These are phyloP conservation scores for Aspergillus quadrilineatus DNA, from an alignment of 2,329 filamentous ascomycete genomes.

Conservation along the genomic window DNA sequence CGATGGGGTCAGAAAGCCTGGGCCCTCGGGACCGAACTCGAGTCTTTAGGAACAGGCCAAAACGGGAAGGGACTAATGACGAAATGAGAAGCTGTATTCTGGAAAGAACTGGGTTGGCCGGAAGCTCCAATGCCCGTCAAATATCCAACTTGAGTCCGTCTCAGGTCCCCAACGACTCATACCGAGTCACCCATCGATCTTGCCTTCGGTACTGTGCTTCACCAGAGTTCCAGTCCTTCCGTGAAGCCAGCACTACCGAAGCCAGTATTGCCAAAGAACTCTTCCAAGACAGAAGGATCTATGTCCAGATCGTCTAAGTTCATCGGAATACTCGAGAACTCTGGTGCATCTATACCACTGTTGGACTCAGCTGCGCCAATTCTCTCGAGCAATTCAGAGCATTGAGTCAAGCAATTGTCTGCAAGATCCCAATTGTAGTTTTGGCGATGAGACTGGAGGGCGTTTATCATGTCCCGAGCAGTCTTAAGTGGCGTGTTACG, in stretches of 20 bases:
- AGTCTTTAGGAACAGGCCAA: background rate
- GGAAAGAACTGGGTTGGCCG: background rate
- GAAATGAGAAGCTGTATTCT: background rate
- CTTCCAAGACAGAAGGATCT: background rate
- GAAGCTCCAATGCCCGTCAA: no score
- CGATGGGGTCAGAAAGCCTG: background rate
- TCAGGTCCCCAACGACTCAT: no score
- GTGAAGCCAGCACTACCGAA: background rate
- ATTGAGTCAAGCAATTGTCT: slow-evolving; percentile 52
- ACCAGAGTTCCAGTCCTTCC: background rate
- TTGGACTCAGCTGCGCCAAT: slow-evolving; percentile 10
- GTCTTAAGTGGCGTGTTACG: slow-evolving; percentile 42
- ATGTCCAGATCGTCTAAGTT: background rate
- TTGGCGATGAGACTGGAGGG: slow-evolving; percentile 43
- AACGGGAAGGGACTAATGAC: background rate
- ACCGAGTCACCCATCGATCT: no score
- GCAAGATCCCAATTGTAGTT: slow-evolving; percentile 51
- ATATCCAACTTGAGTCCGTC: no score
- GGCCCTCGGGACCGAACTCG: background rate
- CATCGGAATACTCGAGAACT: background rate
- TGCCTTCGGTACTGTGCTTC: no score
- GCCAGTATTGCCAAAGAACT: background rate
- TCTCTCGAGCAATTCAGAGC: slow-evolving; percentile 50
- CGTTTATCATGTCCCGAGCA: slow-evolving; percentile 43
- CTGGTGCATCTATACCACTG: background rate